phyloP scores from a whole-genome alignment of 768 basidiomycete species.

The Candolleomyces eurysporus region DNA sequence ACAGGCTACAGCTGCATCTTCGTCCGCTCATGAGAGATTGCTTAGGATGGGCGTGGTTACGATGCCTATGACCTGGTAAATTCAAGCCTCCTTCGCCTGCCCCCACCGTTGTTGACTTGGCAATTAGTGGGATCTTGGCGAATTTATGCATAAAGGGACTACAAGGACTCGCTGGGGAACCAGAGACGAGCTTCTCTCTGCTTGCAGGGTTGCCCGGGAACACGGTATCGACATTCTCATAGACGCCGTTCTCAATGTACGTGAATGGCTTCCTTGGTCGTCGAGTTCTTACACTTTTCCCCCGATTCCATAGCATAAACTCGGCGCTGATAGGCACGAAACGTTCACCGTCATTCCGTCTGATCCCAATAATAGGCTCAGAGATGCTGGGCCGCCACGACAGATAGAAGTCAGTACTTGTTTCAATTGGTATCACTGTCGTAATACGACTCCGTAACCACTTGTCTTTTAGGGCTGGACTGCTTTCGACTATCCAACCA shows the following conservation, averaged over 20 bases:
- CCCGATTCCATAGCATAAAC: conserved; percentile 57
- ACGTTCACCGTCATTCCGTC: conserved; percentile 68
- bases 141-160: conserved; percentile 76
- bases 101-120: neutral
- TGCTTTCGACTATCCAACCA: conserved; percentile 79
- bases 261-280: conserved; percentile 11
- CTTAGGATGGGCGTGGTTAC: conserved; percentile 71
- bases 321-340: conserved; percentile 81
- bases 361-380: conserved; percentile 63
- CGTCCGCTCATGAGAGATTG: neutral
- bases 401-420: conserved; percentile 59
- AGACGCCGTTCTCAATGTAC: conserved; percentile 88
- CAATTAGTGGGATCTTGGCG: conserved; percentile 80
- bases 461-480: conserved; percentile 66
- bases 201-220: conserved; percentile 64
- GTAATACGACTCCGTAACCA: neutral
- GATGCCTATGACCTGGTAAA: conserved; percentile 83
- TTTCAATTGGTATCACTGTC: neutral
- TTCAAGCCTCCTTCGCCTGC: conserved; percentile 1
- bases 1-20: neutral
- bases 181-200: conserved; percentile 70
- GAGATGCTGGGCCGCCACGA: conserved; percentile 52
- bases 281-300: conserved; percentile 10
- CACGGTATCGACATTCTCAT: conserved; percentile 75
- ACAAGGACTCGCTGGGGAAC: conserved; percentile 84